A percentile compares a stretch with the other conserved stretches of the same genome.
Evolutionary conservation across 2,329 filamentous ascomycete species (phyloP).

Genomic region (Aspergillus sp.): DNA sequence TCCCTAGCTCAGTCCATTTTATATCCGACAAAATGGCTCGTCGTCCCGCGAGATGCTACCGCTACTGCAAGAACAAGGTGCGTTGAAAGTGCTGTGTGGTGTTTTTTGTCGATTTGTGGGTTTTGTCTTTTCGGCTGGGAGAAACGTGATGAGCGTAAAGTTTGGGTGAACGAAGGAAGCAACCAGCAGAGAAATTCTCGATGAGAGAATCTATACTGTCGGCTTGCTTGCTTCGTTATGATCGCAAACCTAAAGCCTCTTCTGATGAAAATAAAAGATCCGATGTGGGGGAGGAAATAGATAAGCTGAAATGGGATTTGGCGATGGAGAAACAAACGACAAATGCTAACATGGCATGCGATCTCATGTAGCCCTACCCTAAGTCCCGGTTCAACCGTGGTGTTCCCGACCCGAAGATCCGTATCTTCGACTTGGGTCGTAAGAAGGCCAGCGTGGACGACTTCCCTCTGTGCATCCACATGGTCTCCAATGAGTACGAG

Average conservation of each 20-base stretch:
- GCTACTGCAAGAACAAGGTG: conserved; percentile 99
- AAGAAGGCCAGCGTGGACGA: conserved; percentile 99
- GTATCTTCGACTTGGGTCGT: conserved; percentile 98
- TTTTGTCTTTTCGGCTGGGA: background rate
- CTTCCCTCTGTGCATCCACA: conserved; percentile 98
- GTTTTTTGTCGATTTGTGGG: conserved; percentile 6
- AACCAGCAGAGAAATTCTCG: background rate
- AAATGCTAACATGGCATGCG: conserved; percentile 14
- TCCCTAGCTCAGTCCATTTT: too few relatives aligned
- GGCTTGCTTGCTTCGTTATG: background rate
- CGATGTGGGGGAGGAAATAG: too few relatives aligned
- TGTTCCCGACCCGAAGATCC: conserved; percentile 75
- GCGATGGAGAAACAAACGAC: conserved; percentile 2
- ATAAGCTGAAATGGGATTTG: conserved; percentile 1
- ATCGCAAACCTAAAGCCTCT: background rate
- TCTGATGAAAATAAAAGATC: background rate
- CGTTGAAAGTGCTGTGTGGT: conserved; percentile 36
- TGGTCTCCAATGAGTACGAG: conserved; percentile 99
- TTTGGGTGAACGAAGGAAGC: background rate
- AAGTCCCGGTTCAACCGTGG: conserved; percentile 99
- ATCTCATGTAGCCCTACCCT: conserved; percentile 67
- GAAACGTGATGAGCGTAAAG: background rate
- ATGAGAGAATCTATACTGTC: background rate
- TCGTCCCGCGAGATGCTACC: conserved; percentile 98
- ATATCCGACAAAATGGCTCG: conserved; percentile 79